A percentile compares a stretch with the other conserved stretches of the same genome.
Evolutionary conservation across 2,329 filamentous ascomycete species (phyloP).

Genomic region (Fusarium tupiense): DNA sequence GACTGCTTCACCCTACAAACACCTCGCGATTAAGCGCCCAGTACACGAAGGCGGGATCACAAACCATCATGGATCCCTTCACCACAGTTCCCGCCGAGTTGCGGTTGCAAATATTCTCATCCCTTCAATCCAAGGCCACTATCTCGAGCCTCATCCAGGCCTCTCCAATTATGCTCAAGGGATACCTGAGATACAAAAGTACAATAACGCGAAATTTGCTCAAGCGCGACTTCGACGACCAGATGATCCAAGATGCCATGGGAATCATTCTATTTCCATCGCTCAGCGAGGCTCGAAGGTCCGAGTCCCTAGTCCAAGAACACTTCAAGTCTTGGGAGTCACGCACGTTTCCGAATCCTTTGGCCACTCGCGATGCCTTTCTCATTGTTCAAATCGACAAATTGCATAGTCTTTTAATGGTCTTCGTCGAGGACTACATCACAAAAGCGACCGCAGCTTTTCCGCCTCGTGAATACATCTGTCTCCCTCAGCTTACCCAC

Average conservation of each 20-base stretch:
- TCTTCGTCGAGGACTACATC: constrained; percentile 29
- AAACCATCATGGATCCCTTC: constrained; percentile 10
- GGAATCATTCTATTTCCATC: background rate
- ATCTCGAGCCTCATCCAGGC: background rate
- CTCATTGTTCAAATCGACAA: background rate
- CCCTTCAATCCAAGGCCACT: background rate
- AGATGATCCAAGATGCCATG: constrained; percentile 24
- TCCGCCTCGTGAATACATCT: constrained; percentile 28
- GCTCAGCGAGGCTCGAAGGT: no score
- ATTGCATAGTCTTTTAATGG: constrained; percentile 2
- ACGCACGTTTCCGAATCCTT: constrained; percentile 1
- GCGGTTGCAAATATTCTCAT: background rate
- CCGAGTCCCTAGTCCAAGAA: accelerated
- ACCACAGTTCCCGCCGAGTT: constrained; percentile 7
- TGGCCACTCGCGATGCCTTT: background rate
- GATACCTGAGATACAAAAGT: background rate
- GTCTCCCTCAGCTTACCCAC: background rate
- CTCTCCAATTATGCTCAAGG: constrained; percentile 12
- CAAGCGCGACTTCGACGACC: background rate
- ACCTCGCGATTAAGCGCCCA: no score
- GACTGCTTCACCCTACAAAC: background rate
- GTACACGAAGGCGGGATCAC: background rate
- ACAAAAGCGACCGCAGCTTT: constrained; percentile 25
- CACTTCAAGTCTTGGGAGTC: background rate
- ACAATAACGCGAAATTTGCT: background rate